phyloP scores from a whole-genome alignment of 2,329 filamentous ascomycete genomes.

The Reticulascus tulasneorum region DNA sequence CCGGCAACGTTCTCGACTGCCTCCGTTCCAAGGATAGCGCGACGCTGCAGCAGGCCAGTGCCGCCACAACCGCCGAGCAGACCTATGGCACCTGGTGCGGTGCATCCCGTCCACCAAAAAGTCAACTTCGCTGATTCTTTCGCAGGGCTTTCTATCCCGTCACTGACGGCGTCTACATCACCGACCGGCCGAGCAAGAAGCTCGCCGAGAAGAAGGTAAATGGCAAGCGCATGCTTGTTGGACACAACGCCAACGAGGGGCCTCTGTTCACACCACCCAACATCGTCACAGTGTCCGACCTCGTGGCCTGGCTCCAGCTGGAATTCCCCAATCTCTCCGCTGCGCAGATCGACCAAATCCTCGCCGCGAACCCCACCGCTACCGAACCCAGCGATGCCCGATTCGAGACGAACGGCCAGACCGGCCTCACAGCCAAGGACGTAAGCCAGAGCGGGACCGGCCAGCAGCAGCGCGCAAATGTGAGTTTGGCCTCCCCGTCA shows the following conservation, averaged over 20 bases:
- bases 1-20: conserved; percentile 19
- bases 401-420: conserved; percentile 12
- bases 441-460: conserved; percentile 44
- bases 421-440: conserved; percentile 20
- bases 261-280: conserved; percentile 37
- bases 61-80: conserved; percentile 14
- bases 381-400: conserved; percentile 10
- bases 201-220: conserved; percentile 25
- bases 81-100: conserved; percentile 17
- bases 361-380: conserved; percentile 23
- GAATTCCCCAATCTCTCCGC: conserved; percentile 16
- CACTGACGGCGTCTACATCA: conserved; percentile 27
- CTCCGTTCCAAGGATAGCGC: conserved; percentile 22
- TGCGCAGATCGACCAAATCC: conserved; percentile 32
- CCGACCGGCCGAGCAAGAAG: conserved; percentile 22
- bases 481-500: neutral
- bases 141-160: conserved; percentile 25
- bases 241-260: conserved; percentile 48
- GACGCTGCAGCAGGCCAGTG: conserved; percentile 20
- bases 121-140: conserved; percentile 4
- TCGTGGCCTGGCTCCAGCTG: conserved; percentile 33
- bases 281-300: conserved; percentile 34
- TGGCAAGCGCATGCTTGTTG: conserved; percentile 14
- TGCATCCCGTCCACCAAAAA: neutral
- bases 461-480: conserved; percentile 40